Percentiles rank a stretch among this genome's conserved stretches.
These are phyloP conservation scores for Penicillium lagena DNA, from an alignment of 495 filamentous ascomycete genomes.

Conservation along the genomic window DNA sequence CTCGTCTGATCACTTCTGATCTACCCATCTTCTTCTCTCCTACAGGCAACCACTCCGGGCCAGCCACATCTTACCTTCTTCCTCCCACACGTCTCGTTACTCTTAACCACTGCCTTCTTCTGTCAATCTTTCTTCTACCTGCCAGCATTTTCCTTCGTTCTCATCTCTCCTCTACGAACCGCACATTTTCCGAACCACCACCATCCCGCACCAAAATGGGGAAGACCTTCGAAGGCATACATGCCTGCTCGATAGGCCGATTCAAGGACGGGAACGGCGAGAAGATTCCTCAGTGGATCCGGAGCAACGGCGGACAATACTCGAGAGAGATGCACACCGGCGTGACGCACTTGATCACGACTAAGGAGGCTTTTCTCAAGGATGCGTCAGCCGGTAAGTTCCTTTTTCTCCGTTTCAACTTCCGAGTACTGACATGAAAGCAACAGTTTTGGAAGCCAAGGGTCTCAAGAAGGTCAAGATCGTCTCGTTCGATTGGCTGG, in stretches of 20 bases:
- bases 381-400: constrained; percentile 37
- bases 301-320: constrained; percentile 43
- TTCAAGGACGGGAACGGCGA: constrained; percentile 28
- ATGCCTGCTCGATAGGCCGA: constrained; percentile 27
- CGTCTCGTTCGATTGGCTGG: constrained; percentile 58
- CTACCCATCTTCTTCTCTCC: too few relatives aligned
- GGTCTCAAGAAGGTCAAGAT: constrained; percentile 37
- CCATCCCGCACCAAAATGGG: constrained; percentile 20
- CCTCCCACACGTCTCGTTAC: too few relatives aligned
- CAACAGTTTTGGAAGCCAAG: constrained; percentile 38
- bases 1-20: too few relatives aligned
- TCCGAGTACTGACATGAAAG: neutral
- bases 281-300: constrained; percentile 50
- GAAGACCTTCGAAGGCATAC: constrained; percentile 23
- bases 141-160: neutral
- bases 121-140: neutral
- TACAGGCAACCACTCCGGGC: too few relatives aligned
- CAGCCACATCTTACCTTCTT: too few relatives aligned
- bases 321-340: constrained; percentile 26
- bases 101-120: neutral
- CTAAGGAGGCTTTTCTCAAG: constrained; percentile 43
- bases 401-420: neutral
- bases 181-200: neutral
- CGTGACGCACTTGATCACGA: constrained; percentile 56
- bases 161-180: neutral